Base-by-base conservation (phyloP, 345 rosid genomes). In the Pistacia vera region DNA sequence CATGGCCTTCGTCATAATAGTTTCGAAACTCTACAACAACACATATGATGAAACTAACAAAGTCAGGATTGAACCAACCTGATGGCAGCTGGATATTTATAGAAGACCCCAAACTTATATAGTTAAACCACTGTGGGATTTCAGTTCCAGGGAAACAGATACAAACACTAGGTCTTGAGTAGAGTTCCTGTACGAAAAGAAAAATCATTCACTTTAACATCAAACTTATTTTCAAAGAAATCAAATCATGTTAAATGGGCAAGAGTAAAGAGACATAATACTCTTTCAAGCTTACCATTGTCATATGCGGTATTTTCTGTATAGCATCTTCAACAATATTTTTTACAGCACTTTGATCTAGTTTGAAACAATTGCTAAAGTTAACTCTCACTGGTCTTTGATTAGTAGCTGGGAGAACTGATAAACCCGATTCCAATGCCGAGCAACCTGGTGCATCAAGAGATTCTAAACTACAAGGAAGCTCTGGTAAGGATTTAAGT, bases 401-500 rank as follows among this genome's bases (percentile, higher is more conserved):
- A 3, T 10, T 8, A 1, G 16, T 25, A 8, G n/a, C 7, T 2
- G 30, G 35, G 0, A 38, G 25, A 33, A 52, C 9, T 18, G 59
- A 69, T 54, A 54, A 33, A 52, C 61, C 22, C 1, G 61, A 54
- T 33, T 69, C 72, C 13, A 69, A 7, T 33, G 72, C 51, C 16
- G 25, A 4, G n/a, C 72, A 69, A 17, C 33, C 11, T 8, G 51
- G 44, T 9, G 61, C 72, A 6, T 17, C 11, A 2, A 44, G 5
- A 30, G 25, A 6, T 11, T 8, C 0, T 10, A 69, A 22, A 41
- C 9, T 11, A 3, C 28, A 65, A 0, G 62, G 46, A 69, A 54
- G 72, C 59, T 9, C 28, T 1, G 61, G 48, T 69, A 69, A 28
- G 10, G 48, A 69, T 17, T 54, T 46, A 30, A 69, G 72, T 62